Percentiles rank a stretch among this genome's conserved stretches.
These are phyloP conservation scores for Rhododendron griersonianum DNA, from an alignment of 148 eudicot genomes.

Conservation along the genomic window DNA sequence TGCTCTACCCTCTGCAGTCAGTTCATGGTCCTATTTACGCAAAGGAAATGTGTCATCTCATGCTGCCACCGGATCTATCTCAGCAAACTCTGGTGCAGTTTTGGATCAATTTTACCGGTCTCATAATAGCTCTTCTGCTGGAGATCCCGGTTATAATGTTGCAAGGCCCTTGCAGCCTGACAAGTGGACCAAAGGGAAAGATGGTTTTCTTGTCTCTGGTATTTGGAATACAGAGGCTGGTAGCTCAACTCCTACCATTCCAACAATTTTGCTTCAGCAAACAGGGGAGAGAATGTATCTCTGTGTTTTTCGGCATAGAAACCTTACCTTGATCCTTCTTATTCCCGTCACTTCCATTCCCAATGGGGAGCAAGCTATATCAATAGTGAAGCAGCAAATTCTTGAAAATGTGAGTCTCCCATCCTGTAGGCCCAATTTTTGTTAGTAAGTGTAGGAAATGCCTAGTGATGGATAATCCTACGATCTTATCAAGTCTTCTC, in stretches of 20 bases:
- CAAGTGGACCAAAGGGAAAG: constrained; percentile 87
- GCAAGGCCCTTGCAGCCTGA: constrained; percentile 66
- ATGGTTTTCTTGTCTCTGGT: constrained; percentile 78
- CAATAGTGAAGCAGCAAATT: constrained; percentile 72
- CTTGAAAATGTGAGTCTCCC: constrained; percentile 71
- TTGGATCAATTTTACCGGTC: constrained; percentile 42
- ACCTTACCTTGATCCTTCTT: constrained; percentile 70
- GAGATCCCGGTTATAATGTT: constrained; percentile 42
- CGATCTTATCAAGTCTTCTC: background rate
- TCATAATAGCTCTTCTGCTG: constrained; percentile 47
- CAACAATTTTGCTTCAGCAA: constrained; percentile 71
- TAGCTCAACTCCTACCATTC: constrained; percentile 31
- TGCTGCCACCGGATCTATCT: constrained; percentile 33
- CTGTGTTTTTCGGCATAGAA: constrained; percentile 72
- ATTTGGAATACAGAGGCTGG: constrained; percentile 49
- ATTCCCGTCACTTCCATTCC: constrained; percentile 60
- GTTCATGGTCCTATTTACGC: constrained; percentile 76
- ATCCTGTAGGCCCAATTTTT: background rate
- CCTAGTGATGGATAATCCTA: background rate
- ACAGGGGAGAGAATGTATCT: constrained; percentile 77
- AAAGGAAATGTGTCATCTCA: constrained; percentile 62
- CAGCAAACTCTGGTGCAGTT: constrained; percentile 35
- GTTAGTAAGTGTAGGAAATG: background rate
- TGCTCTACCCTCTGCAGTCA: constrained; percentile 61
- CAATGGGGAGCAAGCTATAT: constrained; percentile 63